phyloP scores from a whole-genome alignment of 2,329 filamentous ascomycete species.

The Colletotrichum siamense region DNA sequence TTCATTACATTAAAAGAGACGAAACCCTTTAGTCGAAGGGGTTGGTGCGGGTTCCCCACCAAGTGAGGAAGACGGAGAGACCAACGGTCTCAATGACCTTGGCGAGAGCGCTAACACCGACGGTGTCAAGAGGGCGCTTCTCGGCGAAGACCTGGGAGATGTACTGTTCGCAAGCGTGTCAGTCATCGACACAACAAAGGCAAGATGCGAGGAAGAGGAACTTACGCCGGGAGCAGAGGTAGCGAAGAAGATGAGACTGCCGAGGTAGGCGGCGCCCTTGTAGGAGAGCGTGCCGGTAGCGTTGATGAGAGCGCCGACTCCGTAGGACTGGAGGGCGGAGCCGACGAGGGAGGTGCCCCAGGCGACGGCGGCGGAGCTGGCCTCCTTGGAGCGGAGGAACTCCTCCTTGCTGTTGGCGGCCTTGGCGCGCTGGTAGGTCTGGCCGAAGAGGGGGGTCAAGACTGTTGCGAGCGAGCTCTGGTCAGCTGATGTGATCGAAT shows the following conservation, averaged over 20 bases:
- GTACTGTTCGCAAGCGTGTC: conserved; percentile 59
- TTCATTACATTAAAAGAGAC: background rate
- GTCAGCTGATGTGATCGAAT: background rate
- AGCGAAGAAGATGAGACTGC: conserved; percentile 88
- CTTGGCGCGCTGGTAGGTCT: conserved; percentile 93
- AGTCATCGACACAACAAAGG: too few relatives aligned
- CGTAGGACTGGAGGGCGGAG: conserved; percentile 87
- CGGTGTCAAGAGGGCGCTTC: conserved; percentile 89
- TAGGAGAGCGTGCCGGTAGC: conserved; percentile 94
- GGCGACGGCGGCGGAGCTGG: conserved; percentile 82
- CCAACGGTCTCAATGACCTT: conserved; percentile 94
- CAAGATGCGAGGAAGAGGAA: background rate
- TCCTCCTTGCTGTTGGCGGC: conserved; percentile 93
- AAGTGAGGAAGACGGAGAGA: conserved; percentile 89
- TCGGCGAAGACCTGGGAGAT: conserved; percentile 87
- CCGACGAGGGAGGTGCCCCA: conserved; percentile 92
- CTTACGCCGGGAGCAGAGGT: conserved; percentile 83
- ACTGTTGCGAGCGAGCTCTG: conserved; percentile 46
- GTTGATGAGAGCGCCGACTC: conserved; percentile 89
- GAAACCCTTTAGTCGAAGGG: conserved; percentile 74
- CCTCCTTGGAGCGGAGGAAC: conserved; percentile 93
- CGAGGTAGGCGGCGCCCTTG: conserved; percentile 96
- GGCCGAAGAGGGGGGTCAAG: conserved; percentile 87
- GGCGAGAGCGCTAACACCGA: conserved; percentile 83
- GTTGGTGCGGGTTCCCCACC: conserved; percentile 96